phyloP scores from a whole-genome alignment of 2,329 filamentous ascomycete genomes.

The Pezicula neosporulosa region DNA sequence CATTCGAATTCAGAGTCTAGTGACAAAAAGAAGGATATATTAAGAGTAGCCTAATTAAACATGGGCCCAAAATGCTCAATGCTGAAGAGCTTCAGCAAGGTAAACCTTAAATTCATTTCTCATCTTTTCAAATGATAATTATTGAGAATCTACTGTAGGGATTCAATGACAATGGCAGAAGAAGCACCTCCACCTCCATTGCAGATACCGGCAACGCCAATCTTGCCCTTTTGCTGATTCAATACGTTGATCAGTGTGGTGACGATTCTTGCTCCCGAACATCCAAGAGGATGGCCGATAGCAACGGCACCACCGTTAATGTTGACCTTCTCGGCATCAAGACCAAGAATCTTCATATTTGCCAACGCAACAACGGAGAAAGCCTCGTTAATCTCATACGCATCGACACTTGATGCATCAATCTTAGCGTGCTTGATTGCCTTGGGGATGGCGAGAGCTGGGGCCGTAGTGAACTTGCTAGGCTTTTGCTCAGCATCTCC shows the following conservation, averaged over 20 bases:
- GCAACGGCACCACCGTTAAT: slow-evolving; percentile 93
- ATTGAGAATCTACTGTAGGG: slow-evolving; percentile 22
- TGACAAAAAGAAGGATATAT: too few species aligned
- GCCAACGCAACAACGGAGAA: slow-evolving; percentile 96
- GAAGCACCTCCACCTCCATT: slow-evolving; percentile 96
- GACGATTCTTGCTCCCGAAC: slow-evolving; percentile 89
- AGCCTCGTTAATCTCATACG: slow-evolving; percentile 98
- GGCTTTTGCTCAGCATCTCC: slow-evolving; percentile 89
- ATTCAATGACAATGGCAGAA: slow-evolving; percentile 87
- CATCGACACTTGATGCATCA: slow-evolving; percentile 74
- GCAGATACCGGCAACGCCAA: slow-evolving; percentile 93
- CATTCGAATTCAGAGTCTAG: too few species aligned
- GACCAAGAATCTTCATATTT: slow-evolving; percentile 86
- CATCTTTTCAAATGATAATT: neutral
- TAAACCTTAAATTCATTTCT: too few species aligned
- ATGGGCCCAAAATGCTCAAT: too few species aligned
- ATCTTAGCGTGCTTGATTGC: slow-evolving; percentile 92
- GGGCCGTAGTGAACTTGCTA: slow-evolving; percentile 93
- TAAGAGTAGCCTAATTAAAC: too few species aligned
- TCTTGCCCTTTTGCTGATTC: slow-evolving; percentile 86
- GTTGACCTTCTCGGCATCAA: slow-evolving; percentile 86
- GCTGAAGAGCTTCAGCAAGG: neutral
- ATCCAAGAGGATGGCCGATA: slow-evolving; percentile 91
- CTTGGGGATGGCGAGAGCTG: slow-evolving; percentile 92
- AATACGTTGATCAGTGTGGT: slow-evolving; percentile 87